Conservation (phyloP, 164 flowering plant genomes). For the Hamamelis virginiana region DNA sequence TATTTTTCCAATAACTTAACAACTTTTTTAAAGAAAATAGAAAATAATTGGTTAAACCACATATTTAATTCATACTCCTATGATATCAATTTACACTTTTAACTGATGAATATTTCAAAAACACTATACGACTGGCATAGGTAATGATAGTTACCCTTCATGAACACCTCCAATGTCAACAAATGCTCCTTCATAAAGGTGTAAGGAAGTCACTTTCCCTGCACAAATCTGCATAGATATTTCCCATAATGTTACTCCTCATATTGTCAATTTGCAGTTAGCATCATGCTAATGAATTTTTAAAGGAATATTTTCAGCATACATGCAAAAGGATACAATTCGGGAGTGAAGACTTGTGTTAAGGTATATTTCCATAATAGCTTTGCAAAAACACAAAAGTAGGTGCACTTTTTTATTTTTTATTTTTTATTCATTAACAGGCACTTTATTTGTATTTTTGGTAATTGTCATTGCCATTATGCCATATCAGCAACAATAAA, state of each 20-base stretch:
- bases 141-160: conserved; percentile 66
- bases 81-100: not conserved
- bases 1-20: not conserved
- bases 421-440: no score
- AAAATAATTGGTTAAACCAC: not conserved
- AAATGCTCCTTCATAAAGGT: conserved; percentile 97
- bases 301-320: not conserved
- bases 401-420: no score
- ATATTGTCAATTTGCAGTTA: not conserved
- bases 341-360: no score
- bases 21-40: not conserved
- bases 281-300: not conserved
- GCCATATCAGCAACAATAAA: no score
- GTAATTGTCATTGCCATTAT: no score
- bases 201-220: conserved; percentile 80
- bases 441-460: no score
- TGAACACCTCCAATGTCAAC: conserved; percentile 95
- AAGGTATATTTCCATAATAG: not conserved
- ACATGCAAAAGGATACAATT: not conserved
- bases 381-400: no score
- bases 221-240: conserved; percentile 64
- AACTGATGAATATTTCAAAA: not conserved
- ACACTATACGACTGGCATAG: not conserved
- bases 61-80: no score
- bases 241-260: conserved; percentile 6